Evolutionary conservation across 768 basidiomycete species (phyloP).

Genomic region (Nidularia sp.): DNA sequence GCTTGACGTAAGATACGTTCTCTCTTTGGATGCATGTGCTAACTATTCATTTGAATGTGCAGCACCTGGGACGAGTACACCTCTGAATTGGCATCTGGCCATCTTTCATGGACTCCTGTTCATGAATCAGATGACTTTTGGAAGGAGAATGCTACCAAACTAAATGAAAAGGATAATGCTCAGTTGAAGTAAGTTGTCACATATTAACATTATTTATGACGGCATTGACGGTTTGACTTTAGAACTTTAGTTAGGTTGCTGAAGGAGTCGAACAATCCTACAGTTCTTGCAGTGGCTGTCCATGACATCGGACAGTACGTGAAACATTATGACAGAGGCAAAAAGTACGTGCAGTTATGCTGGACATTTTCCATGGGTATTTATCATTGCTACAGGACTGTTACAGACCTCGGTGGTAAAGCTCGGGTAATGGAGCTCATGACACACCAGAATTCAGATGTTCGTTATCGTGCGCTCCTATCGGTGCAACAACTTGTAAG

Average conservation of each 20-base stretch:
- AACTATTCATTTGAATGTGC: constrained; percentile 1
- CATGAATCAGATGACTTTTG: constrained; percentile 98
- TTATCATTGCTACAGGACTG: constrained; percentile 39
- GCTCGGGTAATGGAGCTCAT: constrained; percentile 87
- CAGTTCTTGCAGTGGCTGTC: constrained; percentile 85
- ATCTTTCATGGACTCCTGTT: constrained; percentile 92
- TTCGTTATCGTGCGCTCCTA: constrained; percentile 87
- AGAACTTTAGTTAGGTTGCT: constrained; percentile 77
- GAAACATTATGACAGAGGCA: constrained; percentile 86
- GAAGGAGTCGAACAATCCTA: constrained; percentile 62
- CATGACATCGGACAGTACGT: constrained; percentile 95
- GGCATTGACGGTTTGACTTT: not conserved
- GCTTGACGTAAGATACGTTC: constrained; percentile 67
- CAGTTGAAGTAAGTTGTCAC: constrained; percentile 66
- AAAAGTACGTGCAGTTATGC: constrained; percentile 58
- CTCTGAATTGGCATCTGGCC: constrained; percentile 85
- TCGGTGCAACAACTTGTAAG: constrained; percentile 91
- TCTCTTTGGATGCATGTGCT: not conserved
- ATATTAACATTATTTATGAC: not conserved
- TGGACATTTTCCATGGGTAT: no score
- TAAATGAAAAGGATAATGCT: constrained; percentile 82
- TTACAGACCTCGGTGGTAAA: constrained; percentile 87
- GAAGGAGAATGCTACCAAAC: constrained; percentile 87
- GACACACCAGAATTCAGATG: constrained; percentile 83
- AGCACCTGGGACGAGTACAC: constrained; percentile 97